Conservation (phyloP, 208 protist species). For the Trypanosoma cruzi region DNA sequence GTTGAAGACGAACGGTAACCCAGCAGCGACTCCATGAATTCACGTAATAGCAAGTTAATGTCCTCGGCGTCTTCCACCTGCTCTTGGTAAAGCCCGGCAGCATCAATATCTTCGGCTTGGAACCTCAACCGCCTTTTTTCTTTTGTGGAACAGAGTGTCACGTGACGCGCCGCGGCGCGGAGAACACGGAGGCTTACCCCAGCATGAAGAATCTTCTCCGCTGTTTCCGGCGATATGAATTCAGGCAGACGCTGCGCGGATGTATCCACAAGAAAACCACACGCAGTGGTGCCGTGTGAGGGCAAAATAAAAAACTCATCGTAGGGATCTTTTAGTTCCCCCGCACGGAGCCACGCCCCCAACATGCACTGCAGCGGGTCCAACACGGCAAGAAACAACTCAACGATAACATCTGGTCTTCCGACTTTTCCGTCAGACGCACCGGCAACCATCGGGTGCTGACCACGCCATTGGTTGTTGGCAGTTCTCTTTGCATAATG, state of each 20-base stretch:
- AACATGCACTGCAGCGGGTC: conserved; percentile 67
- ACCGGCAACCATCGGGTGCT: neutral
- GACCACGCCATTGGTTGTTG: conserved; percentile 35
- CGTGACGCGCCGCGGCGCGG: conserved; percentile 57
- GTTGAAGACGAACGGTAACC: neutral
- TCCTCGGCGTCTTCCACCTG: conserved; percentile 19
- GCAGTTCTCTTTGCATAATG: conserved; percentile 35
- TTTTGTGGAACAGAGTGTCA: conserved; percentile 36
- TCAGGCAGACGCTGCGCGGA: conserved; percentile 65
- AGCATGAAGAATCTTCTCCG: conserved; percentile 53
- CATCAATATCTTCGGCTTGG: conserved; percentile 28
- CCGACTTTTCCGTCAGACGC: neutral
- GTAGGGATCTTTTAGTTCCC: conserved; percentile 61
- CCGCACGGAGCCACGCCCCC: conserved; percentile 55
- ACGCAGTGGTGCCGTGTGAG: conserved; percentile 53
- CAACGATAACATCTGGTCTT: conserved; percentile 45
- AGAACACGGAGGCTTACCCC: conserved; percentile 77
- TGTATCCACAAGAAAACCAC: conserved; percentile 65
- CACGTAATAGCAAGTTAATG: conserved; percentile 30
- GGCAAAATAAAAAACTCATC: conserved; percentile 91
- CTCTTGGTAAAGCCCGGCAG: conserved; percentile 14
- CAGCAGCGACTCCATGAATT: conserved; percentile 37
- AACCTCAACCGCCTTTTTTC: conserved; percentile 20
- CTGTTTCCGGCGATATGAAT: conserved; percentile 64
- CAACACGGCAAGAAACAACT: conserved; percentile 53